These are phyloP conservation scores for Picea abies DNA, from an alignment of 83 land plant genomes.

Conservation along the genomic window DNA sequence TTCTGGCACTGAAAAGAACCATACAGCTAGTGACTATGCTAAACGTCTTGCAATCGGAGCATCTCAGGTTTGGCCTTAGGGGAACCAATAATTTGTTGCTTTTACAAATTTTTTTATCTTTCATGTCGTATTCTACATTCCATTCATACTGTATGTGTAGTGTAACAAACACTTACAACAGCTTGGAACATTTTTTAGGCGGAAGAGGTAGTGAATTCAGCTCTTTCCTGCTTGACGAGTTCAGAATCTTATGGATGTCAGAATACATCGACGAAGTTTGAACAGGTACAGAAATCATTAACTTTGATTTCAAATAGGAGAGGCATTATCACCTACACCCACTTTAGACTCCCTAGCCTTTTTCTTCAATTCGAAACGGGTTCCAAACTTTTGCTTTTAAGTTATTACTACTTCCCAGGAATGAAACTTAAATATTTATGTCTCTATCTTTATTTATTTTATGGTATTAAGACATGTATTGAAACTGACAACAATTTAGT, in stretches of 20 bases:
- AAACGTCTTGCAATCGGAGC: constrained; percentile 76
- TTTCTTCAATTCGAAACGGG: neutral
- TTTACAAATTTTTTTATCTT: neutral
- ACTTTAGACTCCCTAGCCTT: too few species aligned
- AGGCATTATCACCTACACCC: neutral
- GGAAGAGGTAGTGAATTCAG: constrained; percentile 41
- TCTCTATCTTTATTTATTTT: too few species aligned
- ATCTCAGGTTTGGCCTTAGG: constrained; percentile 49
- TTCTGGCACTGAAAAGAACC: constrained; percentile 90
- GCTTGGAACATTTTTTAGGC: constrained; percentile 38
- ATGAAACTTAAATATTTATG: neutral
- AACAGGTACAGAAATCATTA: constrained; percentile 36
- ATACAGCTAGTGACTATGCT: constrained; percentile 88
- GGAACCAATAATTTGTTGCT: neutral
- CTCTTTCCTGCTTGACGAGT: constrained; percentile 42
- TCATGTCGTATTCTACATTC: neutral
- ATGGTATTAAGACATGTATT: too few species aligned
- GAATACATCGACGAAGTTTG: constrained; percentile 23
- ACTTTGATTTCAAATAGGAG: too few species aligned
- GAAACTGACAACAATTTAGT: too few species aligned
- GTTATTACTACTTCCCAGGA: neutral
- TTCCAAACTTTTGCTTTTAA: neutral
- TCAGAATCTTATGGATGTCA: constrained; percentile 21
- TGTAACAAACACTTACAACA: neutral
- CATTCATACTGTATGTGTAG: neutral